A percentile compares a stretch with the other conserved stretches of the same genome.
Conservation (phyloP, 2,329 filamentous ascomycete species). For the Paraphaeosphaeria sporulosa region DNA sequence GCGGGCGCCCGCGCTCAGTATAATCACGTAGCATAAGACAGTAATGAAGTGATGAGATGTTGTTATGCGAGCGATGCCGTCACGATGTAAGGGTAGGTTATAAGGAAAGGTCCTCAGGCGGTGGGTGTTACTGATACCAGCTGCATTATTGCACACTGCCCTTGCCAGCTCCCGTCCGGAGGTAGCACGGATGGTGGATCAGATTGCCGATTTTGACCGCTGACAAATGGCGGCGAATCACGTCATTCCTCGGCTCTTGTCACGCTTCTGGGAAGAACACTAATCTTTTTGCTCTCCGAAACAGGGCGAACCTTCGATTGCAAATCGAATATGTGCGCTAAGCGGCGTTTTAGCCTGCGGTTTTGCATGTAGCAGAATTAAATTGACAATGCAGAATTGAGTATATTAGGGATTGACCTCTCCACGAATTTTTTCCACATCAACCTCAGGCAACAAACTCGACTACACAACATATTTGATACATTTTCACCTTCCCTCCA, state of each 20-base stretch:
- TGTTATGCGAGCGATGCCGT: no score
- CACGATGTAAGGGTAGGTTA: no score
- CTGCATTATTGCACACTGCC: not conserved
- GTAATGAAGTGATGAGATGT: no score
- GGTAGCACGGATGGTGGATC: not conserved
- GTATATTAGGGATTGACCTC: not conserved
- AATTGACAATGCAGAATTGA: not conserved
- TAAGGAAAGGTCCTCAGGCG: no score
- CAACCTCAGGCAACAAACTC: not conserved
- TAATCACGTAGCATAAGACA: no score
- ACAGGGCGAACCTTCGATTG: not conserved
- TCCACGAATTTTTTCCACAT: not conserved
- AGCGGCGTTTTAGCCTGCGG: not conserved
- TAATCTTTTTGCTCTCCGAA: not conserved
- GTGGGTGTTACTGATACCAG: not conserved
- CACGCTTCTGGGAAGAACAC: not conserved
- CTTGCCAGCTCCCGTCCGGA: no score
- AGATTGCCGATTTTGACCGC: not conserved
- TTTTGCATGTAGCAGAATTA: not conserved
- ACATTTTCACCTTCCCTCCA: no score
- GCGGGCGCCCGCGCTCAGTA: no score
- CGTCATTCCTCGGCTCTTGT: not conserved
- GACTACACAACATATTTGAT: not conserved
- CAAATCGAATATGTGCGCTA: not conserved
- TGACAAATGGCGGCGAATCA: slow-evolving; percentile 4